A percentile compares a stretch with the other conserved stretches of the same genome.
phyloP scores from a whole-genome alignment of 2,329 filamentous ascomycete genomes.

The Beauveria pseudobassiana region DNA sequence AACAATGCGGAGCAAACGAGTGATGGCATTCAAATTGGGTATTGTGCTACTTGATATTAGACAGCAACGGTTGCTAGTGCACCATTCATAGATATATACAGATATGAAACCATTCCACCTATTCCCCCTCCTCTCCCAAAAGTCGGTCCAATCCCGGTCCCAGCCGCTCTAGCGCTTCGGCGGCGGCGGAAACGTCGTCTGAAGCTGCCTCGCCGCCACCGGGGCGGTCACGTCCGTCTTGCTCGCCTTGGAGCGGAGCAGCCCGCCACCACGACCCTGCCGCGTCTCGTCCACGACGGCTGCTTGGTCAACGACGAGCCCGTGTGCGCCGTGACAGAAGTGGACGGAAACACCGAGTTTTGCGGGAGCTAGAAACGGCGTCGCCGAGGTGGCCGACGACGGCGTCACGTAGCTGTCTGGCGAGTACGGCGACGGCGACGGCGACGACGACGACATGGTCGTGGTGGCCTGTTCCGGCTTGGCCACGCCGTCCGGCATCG shows the following conservation, averaged over 20 bases:
- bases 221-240: conserved; percentile 5
- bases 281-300: conserved; percentile 4
- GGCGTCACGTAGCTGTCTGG: conserved; percentile 2
- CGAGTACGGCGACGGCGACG: not conserved
- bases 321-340: not conserved
- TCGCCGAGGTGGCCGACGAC: conserved; percentile 3
- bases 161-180: not conserved
- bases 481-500: not conserved
- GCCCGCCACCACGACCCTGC: not conserved
- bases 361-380: not conserved
- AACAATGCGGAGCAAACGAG: too few species aligned
- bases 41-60: too few species aligned
- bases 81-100: too few species aligned
- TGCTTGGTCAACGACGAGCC: not conserved
- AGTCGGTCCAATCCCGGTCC: too few species aligned
- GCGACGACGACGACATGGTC: not conserved
- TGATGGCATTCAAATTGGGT: too few species aligned
- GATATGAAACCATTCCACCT: too few species aligned
- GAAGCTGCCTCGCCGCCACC: conserved; percentile 7
- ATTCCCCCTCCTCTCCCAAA: too few species aligned
- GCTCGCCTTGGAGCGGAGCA: conserved; percentile 9
- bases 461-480: not conserved
- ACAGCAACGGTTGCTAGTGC: too few species aligned
- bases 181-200: conserved; percentile 10
- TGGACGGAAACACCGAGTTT: not conserved